Evolutionary conservation across 345 rosid species (phyloP), one percentile per base, ranked within the genome.

Genomic region (Reutealis trisperma): DNA sequence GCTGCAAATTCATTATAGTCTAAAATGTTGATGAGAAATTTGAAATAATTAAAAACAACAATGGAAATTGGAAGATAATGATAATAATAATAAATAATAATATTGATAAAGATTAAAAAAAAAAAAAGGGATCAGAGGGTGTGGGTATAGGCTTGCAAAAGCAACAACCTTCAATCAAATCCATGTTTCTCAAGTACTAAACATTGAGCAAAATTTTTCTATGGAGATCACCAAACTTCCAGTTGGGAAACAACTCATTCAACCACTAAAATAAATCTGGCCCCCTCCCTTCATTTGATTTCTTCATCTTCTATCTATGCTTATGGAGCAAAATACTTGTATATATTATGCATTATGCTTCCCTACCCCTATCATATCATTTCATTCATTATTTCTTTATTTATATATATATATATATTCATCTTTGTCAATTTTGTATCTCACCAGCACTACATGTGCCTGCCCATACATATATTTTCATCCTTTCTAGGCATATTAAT

Each of bases 241-340:
- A 85, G 81, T 15, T 74, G 89, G 89, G 86, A 85, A 86, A 85
- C 88, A 87, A 85, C 88, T 86, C 90, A 86, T 79, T 71, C 32
- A 57, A 78, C 78, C 89, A 83, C 81, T 83, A 75, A 16, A 57
- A n/a, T 6, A 15, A 10, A 16, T 3, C 0, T n/a, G 51, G 19
- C 24, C 64, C 71, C 76, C 49, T 18, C 79, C n/a, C 81, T 84
- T 67, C 82, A 86, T 85, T 74, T 37, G 5, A 34, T 34, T 37
- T 37, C 41, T 37, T 37, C 41, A 37, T 37, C 41, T 37, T 37
- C 41, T 66, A 27, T 72, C 47, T 75, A 57, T 58, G 66, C 65
- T 37, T 37, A 80, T 72, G 79, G 83, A 69, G 72, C 79, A 79
- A 62, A 47, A 65, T 37, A 19, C 63, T 25, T 61, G 37, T 4